Conservation (phyloP, 2,329 filamentous ascomycete species). For the Botryotinia convoluta region DNA sequence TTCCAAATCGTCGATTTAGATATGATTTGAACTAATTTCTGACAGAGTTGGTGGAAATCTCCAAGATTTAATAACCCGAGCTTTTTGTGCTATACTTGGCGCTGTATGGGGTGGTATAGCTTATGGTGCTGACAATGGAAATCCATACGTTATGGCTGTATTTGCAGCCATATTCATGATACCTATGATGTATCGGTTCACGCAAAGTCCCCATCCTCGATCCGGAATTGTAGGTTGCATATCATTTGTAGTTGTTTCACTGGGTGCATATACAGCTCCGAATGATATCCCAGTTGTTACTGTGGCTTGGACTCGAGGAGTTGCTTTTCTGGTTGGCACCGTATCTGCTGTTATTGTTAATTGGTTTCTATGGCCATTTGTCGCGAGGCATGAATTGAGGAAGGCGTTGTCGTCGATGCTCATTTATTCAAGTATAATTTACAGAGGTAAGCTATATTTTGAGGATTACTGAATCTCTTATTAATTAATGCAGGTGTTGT, state of each 20-base stretch:
- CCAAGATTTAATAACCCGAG: slow-evolving; percentile 54
- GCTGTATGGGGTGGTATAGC: slow-evolving; percentile 54
- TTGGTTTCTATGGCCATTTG: slow-evolving; percentile 60
- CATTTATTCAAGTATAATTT: slow-evolving; percentile 56
- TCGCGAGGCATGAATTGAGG: slow-evolving; percentile 57
- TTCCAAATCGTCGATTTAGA: neutral
- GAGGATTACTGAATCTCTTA: neutral
- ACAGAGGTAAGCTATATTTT: slow-evolving; percentile 39
- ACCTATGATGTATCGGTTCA: slow-evolving; percentile 58
- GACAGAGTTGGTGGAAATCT: slow-evolving; percentile 54
- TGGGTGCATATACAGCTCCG: slow-evolving; percentile 39
- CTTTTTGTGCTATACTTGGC: slow-evolving; percentile 49
- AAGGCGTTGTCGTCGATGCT: slow-evolving; percentile 56
- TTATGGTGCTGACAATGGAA: slow-evolving; percentile 50
- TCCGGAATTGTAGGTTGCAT: slow-evolving; percentile 58
- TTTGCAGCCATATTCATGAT: slow-evolving; percentile 57
- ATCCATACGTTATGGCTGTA: slow-evolving; percentile 53
- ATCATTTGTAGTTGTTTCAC: slow-evolving; percentile 54
- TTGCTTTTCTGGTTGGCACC: slow-evolving; percentile 53
- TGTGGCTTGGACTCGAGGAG: slow-evolving; percentile 48
- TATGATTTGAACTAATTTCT: neutral
- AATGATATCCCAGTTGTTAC: slow-evolving; percentile 40
- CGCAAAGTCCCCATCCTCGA: slow-evolving; percentile 54
- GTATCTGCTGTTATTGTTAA: slow-evolving; percentile 54
- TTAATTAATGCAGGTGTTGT: slow-evolving; percentile 41